Percentiles rank a stretch among this genome's conserved stretches.
These are phyloP conservation scores for Citrus maxima DNA, from an alignment of 345 rosid species.

Conservation along the genomic window DNA sequence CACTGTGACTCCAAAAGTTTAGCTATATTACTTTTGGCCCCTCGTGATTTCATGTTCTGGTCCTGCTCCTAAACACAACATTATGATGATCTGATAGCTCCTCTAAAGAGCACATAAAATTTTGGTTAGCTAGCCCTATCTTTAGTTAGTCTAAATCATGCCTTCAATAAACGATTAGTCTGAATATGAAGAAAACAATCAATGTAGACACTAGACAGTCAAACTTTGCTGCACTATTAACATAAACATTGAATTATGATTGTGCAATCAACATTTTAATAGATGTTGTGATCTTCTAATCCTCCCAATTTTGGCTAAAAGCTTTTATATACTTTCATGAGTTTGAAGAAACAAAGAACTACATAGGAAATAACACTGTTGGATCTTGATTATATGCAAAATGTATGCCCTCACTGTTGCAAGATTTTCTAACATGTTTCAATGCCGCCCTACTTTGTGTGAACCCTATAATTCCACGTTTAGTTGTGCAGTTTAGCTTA, in stretches of 20 bases:
- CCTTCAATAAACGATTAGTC: too few species aligned
- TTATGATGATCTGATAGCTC: too few species aligned
- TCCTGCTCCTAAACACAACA: too few species aligned
- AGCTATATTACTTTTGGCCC: background rate
- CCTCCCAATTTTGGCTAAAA: background rate
- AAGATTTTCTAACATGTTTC: conserved; percentile 1
- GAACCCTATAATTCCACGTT: conserved; percentile 8
- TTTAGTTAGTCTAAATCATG: background rate
- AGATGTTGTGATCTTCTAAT: background rate
- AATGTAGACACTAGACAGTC: background rate
- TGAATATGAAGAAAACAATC: background rate
- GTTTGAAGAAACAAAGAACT: background rate
- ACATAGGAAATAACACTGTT: background rate
- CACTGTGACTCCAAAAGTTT: background rate
- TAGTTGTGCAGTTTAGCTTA: conserved; percentile 2
- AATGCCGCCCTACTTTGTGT: background rate
- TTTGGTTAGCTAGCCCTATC: background rate
- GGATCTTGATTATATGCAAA: too few species aligned
- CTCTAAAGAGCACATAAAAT: background rate
- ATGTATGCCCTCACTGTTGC: background rate
- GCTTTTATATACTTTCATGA: background rate
- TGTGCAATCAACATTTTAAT: background rate
- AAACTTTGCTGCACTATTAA: conserved; percentile 6
- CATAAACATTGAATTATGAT: background rate
- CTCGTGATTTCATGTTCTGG: background rate